These are phyloP conservation scores for Kwoniella newhampshirensis DNA, from an alignment of 768 basidiomycete species.

Conservation along the genomic window DNA sequence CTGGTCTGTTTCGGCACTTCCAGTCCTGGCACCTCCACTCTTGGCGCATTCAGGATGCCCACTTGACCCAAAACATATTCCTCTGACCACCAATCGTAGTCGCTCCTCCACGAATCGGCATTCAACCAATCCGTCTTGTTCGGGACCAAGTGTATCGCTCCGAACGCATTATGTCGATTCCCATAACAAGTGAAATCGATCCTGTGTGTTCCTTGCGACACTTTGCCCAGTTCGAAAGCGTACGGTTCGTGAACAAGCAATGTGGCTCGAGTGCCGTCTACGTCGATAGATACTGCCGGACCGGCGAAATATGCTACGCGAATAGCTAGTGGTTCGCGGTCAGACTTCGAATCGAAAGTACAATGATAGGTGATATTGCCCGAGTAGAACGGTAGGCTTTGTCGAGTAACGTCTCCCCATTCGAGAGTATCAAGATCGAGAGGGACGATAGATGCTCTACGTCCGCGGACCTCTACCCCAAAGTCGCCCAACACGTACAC, in stretches of 20 bases:
- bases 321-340: slow-evolving; percentile 11
- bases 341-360: slow-evolving; percentile 2
- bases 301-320: slow-evolving; percentile 26
- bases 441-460: slow-evolving; percentile 17
- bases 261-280: slow-evolving; percentile 19
- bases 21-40: slow-evolving; percentile 29
- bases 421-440: slow-evolving; percentile 17
- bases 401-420: slow-evolving; percentile 35
- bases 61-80: slow-evolving; percentile 34
- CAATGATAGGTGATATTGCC: slow-evolving; percentile 38
- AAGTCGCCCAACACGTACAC: slow-evolving; percentile 39
- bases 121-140: slow-evolving; percentile 37
- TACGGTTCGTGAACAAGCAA: slow-evolving; percentile 27
- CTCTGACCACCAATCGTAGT: slow-evolving; percentile 40
- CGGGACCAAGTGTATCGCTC: slow-evolving; percentile 30
- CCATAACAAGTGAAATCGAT: slow-evolving; percentile 35
- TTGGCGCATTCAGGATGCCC: slow-evolving; percentile 33
- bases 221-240: slow-evolving; percentile 14
- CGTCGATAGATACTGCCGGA: slow-evolving; percentile 26
- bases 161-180: slow-evolving; percentile 42
- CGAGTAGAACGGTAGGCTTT: slow-evolving; percentile 39
- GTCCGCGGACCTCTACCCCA: slow-evolving; percentile 28
- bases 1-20: slow-evolving; percentile 8
- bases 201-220: slow-evolving; percentile 18
- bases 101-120: slow-evolving; percentile 35